phyloP scores from a whole-genome alignment of 2,329 filamentous ascomycete species.

The Xylariomycetidae sp. region DNA sequence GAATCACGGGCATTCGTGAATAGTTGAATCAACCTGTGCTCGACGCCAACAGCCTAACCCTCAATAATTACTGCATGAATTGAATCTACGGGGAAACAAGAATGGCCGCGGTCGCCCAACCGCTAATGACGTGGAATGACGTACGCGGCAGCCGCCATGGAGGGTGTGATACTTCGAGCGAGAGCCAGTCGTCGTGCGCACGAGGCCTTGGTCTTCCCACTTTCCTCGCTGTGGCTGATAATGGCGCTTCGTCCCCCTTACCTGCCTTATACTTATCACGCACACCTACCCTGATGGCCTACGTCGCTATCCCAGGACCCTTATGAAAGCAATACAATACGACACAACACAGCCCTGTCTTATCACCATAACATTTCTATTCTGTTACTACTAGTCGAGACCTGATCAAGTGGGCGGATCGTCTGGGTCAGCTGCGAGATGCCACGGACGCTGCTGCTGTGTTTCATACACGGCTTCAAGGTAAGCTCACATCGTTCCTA shows the following conservation, averaged over 20 bases:
- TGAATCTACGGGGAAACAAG: too few species aligned
- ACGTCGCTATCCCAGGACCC: too few species aligned
- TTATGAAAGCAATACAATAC: too few species aligned
- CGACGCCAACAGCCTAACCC: too few species aligned
- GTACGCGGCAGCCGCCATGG: constrained; percentile 7
- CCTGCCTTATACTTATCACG: too few species aligned
- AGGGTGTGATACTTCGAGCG: constrained; percentile 5
- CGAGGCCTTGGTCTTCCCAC: constrained; percentile 1
- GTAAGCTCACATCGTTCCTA: constrained; percentile 22
- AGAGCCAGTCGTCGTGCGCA: neutral
- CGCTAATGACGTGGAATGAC: constrained; percentile 14
- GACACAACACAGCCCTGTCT: too few species aligned
- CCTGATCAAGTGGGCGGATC: neutral
- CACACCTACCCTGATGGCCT: too few species aligned
- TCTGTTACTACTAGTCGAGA: neutral
- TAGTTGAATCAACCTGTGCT: too few species aligned
- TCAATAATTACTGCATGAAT: neutral
- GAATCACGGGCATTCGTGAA: too few species aligned
- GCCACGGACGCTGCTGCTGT: constrained; percentile 57
- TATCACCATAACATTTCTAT: neutral
- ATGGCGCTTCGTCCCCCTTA: too few species aligned
- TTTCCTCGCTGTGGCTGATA: too few species aligned
- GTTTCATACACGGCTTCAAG: constrained; percentile 74
- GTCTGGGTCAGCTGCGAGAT: constrained; percentile 19
- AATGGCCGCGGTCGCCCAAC: neutral